Evolutionary conservation across 2,329 filamentous ascomycete species (phyloP).

Genomic region (Dactylella cylindrospora): DNA sequence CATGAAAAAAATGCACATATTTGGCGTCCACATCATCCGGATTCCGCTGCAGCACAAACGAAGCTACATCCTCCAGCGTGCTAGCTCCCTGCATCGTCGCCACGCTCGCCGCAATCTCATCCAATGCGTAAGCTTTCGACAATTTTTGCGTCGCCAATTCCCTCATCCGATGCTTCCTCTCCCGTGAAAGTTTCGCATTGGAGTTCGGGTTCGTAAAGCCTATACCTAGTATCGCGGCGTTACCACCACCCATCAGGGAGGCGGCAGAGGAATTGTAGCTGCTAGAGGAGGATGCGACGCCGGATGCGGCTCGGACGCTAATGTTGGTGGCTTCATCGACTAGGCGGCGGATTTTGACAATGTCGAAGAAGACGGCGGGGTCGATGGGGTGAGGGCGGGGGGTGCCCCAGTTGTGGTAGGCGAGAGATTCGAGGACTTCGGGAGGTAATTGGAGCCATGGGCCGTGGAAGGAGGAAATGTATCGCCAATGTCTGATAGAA

Average conservation of each 20-base stretch:
- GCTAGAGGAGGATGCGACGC: conserved; percentile 64
- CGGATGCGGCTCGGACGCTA: conserved; percentile 74
- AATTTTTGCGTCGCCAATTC: conserved; percentile 78
- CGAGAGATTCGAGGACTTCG: conserved; percentile 76
- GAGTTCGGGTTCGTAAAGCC: conserved; percentile 59
- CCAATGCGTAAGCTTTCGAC: conserved; percentile 72
- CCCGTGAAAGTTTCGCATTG: conserved; percentile 67
- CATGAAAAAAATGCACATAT: conserved; percentile 91
- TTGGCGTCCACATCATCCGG: conserved; percentile 71
- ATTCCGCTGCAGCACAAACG: conserved; percentile 70
- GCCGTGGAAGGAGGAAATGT: conserved; percentile 80
- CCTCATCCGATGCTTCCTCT: conserved; percentile 75
- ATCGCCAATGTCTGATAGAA: conserved; percentile 74
- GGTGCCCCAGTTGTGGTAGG: conserved; percentile 76
- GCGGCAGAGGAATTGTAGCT: conserved; percentile 51
- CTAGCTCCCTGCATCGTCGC: conserved; percentile 80
- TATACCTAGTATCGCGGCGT: conserved; percentile 61
- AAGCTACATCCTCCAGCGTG: conserved; percentile 73
- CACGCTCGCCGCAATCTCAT: conserved; percentile 80
- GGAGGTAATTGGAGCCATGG: conserved; percentile 78
- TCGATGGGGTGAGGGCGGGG: conserved; percentile 75
- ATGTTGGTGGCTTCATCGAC: conserved; percentile 79
- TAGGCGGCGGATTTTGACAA: conserved; percentile 76
- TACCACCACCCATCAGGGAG: conserved; percentile 56
- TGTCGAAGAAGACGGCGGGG: conserved; percentile 77